Percentiles rank a stretch among this genome's conserved stretches.
Evolutionary conservation across 2,329 filamentous ascomycete genomes (phyloP).

Genomic region (Sporothrix globosa): DNA sequence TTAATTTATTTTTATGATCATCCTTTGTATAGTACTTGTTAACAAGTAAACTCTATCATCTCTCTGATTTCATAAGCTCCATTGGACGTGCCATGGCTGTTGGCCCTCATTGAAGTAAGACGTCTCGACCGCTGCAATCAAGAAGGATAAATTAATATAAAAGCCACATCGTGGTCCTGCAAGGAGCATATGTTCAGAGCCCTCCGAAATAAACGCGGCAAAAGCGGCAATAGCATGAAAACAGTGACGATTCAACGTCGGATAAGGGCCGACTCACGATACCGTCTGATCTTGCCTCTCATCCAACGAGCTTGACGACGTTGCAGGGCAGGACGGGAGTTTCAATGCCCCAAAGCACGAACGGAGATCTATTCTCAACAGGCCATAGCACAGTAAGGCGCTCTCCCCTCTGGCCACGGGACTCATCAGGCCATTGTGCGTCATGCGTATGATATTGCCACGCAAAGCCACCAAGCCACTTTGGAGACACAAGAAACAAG

Average conservation of each 20-base stretch:
- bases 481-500: neutral
- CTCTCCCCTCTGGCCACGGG: neutral
- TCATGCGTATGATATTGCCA: neutral
- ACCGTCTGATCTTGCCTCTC: conserved; percentile 1
- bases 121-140: neutral
- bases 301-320: neutral
- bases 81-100: too few relatives aligned
- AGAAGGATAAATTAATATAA: neutral
- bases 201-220: neutral
- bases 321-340: neutral
- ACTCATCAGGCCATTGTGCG: neutral
- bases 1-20: too few relatives aligned
- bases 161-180: too few relatives aligned
- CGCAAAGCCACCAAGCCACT: conserved; percentile 16
- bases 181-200: too few relatives aligned
- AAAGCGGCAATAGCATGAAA: neutral
- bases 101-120: neutral
- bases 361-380: neutral
- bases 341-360: neutral
- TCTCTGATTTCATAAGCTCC: too few relatives aligned
- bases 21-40: too few relatives aligned
- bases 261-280: neutral
- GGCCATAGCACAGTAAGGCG: neutral
- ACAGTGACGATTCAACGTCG: neutral
- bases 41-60: too few relatives aligned